A percentile compares a stretch with the other conserved stretches of the same genome.
phyloP scores from a whole-genome alignment of 2,329 filamentous ascomycete species.

The Venturiaceae sp. region DNA sequence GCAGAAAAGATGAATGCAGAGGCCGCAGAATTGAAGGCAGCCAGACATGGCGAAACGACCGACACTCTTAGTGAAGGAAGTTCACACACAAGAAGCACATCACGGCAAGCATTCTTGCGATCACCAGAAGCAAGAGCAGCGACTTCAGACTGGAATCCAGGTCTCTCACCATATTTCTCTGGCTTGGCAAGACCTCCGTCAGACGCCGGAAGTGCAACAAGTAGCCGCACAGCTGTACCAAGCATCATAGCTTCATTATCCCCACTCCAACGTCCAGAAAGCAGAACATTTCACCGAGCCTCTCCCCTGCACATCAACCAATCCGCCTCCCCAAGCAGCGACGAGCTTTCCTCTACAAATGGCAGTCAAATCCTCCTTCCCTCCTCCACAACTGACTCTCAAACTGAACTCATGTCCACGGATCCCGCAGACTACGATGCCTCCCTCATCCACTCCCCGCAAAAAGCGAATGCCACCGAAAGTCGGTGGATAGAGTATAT shows the following conservation, averaged over 20 bases:
- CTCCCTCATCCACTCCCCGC: constrained; percentile 61
- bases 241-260: constrained; percentile 8
- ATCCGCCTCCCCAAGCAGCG: constrained; percentile 45
- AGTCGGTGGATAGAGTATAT: constrained; percentile 53
- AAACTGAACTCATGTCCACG: constrained; percentile 1
- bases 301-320: constrained; percentile 35
- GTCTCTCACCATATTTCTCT: constrained; percentile 9
- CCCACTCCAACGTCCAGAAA: constrained; percentile 7
- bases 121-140: constrained; percentile 8
- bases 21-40: constrained; percentile 9
- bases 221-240: constrained; percentile 23
- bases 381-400: neutral
- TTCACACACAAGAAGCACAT: neutral
- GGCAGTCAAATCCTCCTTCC: neutral
- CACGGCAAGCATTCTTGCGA: neutral
- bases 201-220: constrained; percentile 23
- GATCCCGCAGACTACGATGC: constrained; percentile 4
- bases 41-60: constrained; percentile 15
- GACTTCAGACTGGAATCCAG: neutral
- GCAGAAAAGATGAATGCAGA: constrained; percentile 55
- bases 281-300: constrained; percentile 10
- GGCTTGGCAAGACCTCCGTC: constrained; percentile 2
- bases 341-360: constrained; percentile 32
- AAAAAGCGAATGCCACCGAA: constrained; percentile 68
- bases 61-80: neutral